Evolutionary conservation across 2,329 filamentous ascomycete genomes (phyloP), one percentile per base, ranked within the genome.

Genomic region (Exophiala sp.): DNA sequence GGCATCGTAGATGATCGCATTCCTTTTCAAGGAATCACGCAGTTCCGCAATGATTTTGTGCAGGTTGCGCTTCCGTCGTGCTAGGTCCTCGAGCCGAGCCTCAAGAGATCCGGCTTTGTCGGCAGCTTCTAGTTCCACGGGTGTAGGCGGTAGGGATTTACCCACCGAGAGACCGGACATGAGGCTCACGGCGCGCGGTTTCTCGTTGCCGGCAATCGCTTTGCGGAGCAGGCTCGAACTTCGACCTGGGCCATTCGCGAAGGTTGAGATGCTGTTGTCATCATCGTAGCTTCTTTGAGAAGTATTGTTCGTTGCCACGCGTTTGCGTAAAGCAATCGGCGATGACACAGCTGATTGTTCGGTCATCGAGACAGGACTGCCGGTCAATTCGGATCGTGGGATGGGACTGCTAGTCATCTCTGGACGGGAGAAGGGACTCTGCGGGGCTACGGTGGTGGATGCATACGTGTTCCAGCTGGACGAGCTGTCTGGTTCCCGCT

Each of bases 1-100:
- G 46, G 87, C 81, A 7, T 83, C 78, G 63, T 85, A 86, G 29
- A 84, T 81, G 65, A 88, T 74, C 36, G 89, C 76, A 58, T 88
- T 85, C 34, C 79, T 83, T 38, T 87, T 87, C 77, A 91, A 87
- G 54, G 91, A 78, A 68, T 89, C 84, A 54, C 85, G 89, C 77
- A 92, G 85, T 68, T 92, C 87, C 59, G 81, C 76, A 66, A 94
- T 88, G 57, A 86, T 83, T 20, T 78, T 83, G 66, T 82, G 80
- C 65, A 92, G 82, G 70, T 91, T 92, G 57, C 79, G 75, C 50
- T 85, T 82, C 41, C 88, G 82, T 65, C 87, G 83, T 1, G 76
- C 75, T 6, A 94, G 78, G 45, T 81, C 78, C 39, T 84, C 77
- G 29, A 88, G 80, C 63, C 83, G 80, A 3, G 84, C 82, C 64